phyloP scores from a whole-genome alignment of 108 stramenopile genomes.

The Hondaea fermentalgiana region DNA sequence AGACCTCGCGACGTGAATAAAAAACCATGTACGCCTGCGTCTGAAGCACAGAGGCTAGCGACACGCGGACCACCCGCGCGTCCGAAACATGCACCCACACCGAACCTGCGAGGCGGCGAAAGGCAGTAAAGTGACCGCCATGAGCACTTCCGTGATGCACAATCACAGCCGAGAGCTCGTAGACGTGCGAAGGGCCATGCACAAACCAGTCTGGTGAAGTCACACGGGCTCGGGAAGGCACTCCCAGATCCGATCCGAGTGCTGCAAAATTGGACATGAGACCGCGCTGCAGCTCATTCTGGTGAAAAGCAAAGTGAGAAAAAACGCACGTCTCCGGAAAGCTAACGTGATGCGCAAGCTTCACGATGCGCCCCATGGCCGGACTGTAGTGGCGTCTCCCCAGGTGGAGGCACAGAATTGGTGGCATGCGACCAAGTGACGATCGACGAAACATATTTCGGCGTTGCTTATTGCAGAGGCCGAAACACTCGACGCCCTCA shows the following conservation, averaged over 20 bases:
- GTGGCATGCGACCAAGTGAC: background rate
- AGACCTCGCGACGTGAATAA: background rate
- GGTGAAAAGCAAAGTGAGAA: background rate
- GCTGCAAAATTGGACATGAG: background rate
- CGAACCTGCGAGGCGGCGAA: background rate
- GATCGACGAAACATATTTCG: background rate
- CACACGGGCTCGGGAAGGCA: too few relatives aligned
- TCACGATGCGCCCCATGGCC: background rate
- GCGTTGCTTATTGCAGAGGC: background rate
- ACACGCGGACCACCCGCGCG: background rate
- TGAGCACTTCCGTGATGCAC: slow-evolving; percentile 1
- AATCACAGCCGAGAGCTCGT: background rate
- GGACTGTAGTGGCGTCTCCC: background rate
- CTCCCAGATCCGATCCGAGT: too few relatives aligned
- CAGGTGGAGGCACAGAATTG: background rate
- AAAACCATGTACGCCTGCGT: background rate
- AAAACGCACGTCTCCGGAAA: background rate
- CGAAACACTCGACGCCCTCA: background rate
- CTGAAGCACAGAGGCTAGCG: background rate
- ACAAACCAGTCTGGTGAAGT: background rate
- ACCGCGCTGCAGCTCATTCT: background rate
- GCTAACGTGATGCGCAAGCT: background rate
- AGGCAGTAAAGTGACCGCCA: slow-evolving; percentile 10
- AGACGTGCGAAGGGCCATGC: background rate
- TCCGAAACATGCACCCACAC: background rate